A percentile compares a stretch with the other conserved stretches of the same genome.
Evolutionary conservation across 2,329 filamentous ascomycete genomes (phyloP).

Genomic region (Fusarium torreyae): DNA sequence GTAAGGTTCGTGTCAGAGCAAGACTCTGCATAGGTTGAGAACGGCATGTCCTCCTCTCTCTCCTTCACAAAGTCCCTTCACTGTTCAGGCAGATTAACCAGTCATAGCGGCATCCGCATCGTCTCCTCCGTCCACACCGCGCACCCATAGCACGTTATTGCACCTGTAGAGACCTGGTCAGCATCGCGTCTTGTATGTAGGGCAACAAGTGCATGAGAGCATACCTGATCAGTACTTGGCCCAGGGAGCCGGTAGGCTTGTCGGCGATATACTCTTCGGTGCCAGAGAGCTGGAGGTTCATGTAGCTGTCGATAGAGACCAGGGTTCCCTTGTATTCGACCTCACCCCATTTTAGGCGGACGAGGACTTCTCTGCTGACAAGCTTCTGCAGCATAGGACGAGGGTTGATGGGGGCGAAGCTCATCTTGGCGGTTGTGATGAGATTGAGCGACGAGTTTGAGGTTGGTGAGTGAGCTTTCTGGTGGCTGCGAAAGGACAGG

Average conservation of each 20-base stretch:
- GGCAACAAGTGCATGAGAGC: conserved; percentile 36
- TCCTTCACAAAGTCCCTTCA: conserved; percentile 24
- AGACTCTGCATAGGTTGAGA: conserved; percentile 25
- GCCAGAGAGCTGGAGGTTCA: conserved; percentile 95
- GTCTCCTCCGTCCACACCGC: conserved; percentile 67
- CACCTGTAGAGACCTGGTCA: conserved; percentile 68
- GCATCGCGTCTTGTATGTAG: background rate
- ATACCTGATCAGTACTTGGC: conserved; percentile 92
- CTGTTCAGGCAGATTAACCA: conserved; percentile 54
- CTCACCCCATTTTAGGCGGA: conserved; percentile 97
- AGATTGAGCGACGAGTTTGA: conserved; percentile 37
- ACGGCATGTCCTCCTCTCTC: conserved; percentile 17
- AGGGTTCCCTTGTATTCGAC: conserved; percentile 96
- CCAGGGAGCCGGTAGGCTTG: conserved; percentile 86
- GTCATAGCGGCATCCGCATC: conserved; percentile 72
- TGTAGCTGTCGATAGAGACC: conserved; percentile 96
- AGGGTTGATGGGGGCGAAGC: conserved; percentile 94
- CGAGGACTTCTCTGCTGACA: conserved; percentile 90
- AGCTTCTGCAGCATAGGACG: conserved; percentile 95
- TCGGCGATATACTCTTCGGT: conserved; percentile 94
- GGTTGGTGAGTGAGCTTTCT: conserved; percentile 44
- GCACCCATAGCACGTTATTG: conserved; percentile 98
- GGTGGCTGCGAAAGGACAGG: conserved; percentile 43
- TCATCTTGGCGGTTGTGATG: conserved; percentile 52
- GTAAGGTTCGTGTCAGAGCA: conserved; percentile 21